Percentiles rank a stretch among this genome's conserved stretches.
These are phyloP conservation scores for Penicillium aurantiogriseum DNA, from an alignment of 2,329 filamentous ascomycete species.

Conservation along the genomic window DNA sequence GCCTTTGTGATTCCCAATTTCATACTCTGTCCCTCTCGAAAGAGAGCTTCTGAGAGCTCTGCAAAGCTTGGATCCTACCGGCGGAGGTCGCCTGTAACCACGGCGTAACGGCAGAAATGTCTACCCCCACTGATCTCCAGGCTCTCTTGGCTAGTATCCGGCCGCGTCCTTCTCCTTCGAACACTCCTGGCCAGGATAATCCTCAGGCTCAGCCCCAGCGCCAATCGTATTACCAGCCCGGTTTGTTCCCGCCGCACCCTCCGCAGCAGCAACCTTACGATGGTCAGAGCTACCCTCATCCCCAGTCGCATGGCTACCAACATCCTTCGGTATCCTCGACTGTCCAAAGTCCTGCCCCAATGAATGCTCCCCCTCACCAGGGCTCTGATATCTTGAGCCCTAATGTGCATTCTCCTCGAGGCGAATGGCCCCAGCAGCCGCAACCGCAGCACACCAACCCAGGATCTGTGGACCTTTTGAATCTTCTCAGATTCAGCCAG, in stretches of 20 bases:
- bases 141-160: constrained; percentile 48
- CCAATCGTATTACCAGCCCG: constrained; percentile 29
- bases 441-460: constrained; percentile 41
- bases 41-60: constrained; percentile 33
- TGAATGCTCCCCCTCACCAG: constrained; percentile 56
- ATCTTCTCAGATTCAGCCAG: constrained; percentile 64
- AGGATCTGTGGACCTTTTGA: constrained; percentile 59
- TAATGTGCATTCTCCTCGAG: constrained; percentile 46
- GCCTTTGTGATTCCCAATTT: constrained; percentile 15
- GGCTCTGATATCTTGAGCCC: constrained; percentile 60
- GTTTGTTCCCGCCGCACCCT: constrained; percentile 32
- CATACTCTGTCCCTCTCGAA: constrained; percentile 26
- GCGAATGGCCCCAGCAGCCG: constrained; percentile 43
- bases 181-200: constrained; percentile 32
- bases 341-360: constrained; percentile 55
- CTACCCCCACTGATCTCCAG: constrained; percentile 47
- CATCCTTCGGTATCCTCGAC: constrained; percentile 59
- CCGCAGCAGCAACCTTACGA: constrained; percentile 32
- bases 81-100: constrained; percentile 30
- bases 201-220: constrained; percentile 23
- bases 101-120: constrained; percentile 47
- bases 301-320: constrained; percentile 47
- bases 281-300: constrained; percentile 34
- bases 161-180: constrained; percentile 39
- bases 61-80: constrained; percentile 25